Evolutionary conservation across 2,329 filamentous ascomycete genomes (phyloP).

Genomic region (Cercospora brassicicola): DNA sequence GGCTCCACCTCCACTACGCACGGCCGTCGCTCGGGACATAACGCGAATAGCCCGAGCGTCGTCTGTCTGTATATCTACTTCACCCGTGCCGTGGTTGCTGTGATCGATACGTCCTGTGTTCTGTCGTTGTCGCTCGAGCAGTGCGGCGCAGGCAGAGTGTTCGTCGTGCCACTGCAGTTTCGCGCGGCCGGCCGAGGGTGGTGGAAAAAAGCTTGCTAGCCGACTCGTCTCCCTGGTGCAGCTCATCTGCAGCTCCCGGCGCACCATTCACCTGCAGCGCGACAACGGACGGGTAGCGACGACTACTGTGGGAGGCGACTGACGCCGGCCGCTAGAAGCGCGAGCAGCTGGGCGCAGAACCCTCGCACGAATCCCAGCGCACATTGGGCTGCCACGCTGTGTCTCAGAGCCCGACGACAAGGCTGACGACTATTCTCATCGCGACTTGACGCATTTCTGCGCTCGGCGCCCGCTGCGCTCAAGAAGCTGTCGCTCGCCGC

Average conservation of each 20-base stretch:
- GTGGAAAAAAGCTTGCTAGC: constrained; percentile 14
- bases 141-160: not conserved
- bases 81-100: not conserved
- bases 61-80: not conserved
- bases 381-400: constrained; percentile 8
- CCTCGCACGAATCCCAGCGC: not conserved
- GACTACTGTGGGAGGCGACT: not conserved
- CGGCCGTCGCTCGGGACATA: not conserved
- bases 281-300: not conserved
- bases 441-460: not conserved
- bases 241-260: constrained; percentile 1
- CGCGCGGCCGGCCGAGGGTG: too few relatives aligned
- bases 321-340: not conserved
- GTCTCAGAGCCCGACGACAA: constrained; percentile 16
- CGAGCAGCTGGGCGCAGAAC: not conserved
- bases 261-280: constrained; percentile 14
- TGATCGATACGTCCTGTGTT: not conserved
- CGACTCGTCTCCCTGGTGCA: constrained; percentile 6
- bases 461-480: constrained; percentile 4
- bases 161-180: not conserved
- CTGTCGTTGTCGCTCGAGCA: not conserved
- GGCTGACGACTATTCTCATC: not conserved
- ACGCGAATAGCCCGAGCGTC: not conserved
- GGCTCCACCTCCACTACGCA: not conserved
- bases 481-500: constrained; percentile 19